Evolutionary conservation across 768 basidiomycete genomes (phyloP).

Genomic region (Naganishia randhawae): DNA sequence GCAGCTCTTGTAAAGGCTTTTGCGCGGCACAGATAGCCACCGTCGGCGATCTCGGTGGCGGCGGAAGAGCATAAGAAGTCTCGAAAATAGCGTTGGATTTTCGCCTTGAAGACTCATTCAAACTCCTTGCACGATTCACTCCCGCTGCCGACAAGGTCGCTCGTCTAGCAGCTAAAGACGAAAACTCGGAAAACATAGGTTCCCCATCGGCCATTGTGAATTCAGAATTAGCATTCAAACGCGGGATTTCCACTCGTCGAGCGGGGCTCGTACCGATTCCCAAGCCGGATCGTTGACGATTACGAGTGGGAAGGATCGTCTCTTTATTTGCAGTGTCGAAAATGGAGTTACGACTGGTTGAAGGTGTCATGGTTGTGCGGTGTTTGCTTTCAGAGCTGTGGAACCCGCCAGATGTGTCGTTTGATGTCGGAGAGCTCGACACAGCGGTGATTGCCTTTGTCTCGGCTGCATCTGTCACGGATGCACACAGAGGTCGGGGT

Average conservation of each 20-base stretch:
- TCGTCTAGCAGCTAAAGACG: not conserved
- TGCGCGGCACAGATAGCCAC: not conserved
- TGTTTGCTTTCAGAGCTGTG: not conserved
- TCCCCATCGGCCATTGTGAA: not conserved
- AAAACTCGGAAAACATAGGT: slow-evolving; percentile 18
- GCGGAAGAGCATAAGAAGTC: slow-evolving; percentile 8
- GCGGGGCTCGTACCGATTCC: slow-evolving; percentile 14
- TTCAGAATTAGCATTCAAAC: not conserved
- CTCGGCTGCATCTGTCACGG: slow-evolving; percentile 7
- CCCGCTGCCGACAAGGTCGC: slow-evolving; percentile 1
- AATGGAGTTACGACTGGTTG: slow-evolving; percentile 1
- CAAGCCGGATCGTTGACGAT: slow-evolving; percentile 17
- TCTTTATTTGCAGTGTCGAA: slow-evolving; percentile 7
- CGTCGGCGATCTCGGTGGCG: slow-evolving; percentile 1
- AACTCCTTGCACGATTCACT: slow-evolving; percentile 19
- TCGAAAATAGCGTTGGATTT: slow-evolving; percentile 21
- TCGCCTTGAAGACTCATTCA: slow-evolving; percentile 1
- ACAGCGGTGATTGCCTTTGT: slow-evolving; percentile 14
- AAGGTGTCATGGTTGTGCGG: not conserved
- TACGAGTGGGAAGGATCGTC: not conserved
- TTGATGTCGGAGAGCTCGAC: slow-evolving; percentile 31
- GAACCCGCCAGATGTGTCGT: not conserved
- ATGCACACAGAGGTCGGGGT: slow-evolving; percentile 37
- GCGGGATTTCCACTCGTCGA: not conserved
- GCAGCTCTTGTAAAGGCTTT: slow-evolving; percentile 5